Percentiles rank a stretch among this genome's conserved stretches.
Conservation (phyloP, 2,329 filamentous ascomycete genomes). For the Teratosphaeria zuluensis region DNA sequence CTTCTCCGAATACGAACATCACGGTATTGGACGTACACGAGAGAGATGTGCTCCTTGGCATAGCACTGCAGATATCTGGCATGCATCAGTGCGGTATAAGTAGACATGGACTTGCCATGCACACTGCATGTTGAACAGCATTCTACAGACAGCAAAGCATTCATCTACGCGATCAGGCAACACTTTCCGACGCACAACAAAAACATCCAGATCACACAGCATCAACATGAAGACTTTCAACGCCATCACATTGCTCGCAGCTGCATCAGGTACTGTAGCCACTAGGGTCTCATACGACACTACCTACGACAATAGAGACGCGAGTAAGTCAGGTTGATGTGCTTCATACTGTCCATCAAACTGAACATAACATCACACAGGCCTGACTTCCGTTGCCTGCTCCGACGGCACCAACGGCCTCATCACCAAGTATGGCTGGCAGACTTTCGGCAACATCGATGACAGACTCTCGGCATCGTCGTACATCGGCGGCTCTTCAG, state of each 20-base stretch:
- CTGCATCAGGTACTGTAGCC: not conserved
- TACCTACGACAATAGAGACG: not conserved
- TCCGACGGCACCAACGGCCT: not conserved
- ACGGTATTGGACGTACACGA: not conserved
- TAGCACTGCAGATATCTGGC: not conserved
- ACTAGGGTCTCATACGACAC: not conserved
- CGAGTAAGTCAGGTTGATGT: not conserved
- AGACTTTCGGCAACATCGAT: slow-evolving; percentile 32
- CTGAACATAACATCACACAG: not conserved
- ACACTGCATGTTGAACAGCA: not conserved
- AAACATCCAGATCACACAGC: not conserved
- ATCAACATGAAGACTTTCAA: not conserved
- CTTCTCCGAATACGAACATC: not conserved
- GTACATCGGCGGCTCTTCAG: slow-evolving; percentile 38
- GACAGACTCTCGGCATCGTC: slow-evolving; percentile 28
- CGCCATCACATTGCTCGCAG: not conserved
- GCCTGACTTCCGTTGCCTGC: not conserved
- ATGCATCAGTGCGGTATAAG: not conserved
- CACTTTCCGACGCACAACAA: not conserved
- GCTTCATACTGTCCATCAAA: not conserved
- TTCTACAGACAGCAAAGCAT: not conserved
- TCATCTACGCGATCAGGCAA: not conserved
- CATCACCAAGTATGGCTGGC: slow-evolving; percentile 40
- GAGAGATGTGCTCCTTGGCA: not conserved
- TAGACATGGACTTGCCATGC: not conserved